phyloP scores from a whole-genome alignment of 2,329 filamentous ascomycete genomes.

The Phialophora macrospora region DNA sequence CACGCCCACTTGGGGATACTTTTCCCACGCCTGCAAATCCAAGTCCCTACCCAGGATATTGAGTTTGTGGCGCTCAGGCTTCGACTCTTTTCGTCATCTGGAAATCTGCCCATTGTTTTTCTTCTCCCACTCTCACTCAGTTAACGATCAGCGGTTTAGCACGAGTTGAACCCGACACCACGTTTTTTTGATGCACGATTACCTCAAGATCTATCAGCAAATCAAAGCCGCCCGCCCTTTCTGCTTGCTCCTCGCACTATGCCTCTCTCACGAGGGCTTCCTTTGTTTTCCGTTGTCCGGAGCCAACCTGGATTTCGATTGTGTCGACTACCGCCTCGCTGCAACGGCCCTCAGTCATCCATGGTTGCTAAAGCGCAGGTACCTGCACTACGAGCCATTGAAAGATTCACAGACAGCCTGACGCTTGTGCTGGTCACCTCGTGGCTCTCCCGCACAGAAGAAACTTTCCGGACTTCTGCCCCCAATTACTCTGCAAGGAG shows the following conservation, averaged over 20 bases:
- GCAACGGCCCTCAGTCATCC: neutral
- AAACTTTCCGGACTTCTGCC: neutral
- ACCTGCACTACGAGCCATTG: neutral
- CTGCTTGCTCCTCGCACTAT: neutral
- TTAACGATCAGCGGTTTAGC: neutral
- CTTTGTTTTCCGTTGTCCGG: neutral
- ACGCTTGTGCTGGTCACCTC: slow-evolving; percentile 8
- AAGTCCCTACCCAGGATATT: neutral
- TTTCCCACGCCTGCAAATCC: neutral
- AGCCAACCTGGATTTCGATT: neutral
- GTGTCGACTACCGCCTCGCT: neutral
- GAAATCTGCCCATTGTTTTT: neutral
- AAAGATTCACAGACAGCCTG: slow-evolving; percentile 1
- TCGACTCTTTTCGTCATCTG: neutral
- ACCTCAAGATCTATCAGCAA: neutral
- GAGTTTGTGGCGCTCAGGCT: slow-evolving; percentile 9
- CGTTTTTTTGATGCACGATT: neutral
- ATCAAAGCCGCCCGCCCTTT: neutral
- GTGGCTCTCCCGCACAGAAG: neutral
- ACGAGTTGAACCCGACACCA: neutral
- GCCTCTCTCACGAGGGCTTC: no score
- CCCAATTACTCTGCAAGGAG: neutral
- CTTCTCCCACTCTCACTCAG: neutral
- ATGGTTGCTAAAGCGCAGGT: neutral
- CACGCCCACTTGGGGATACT: neutral